These are phyloP conservation scores for Pseudocercospora fijiensis DNA, from an alignment of 2,329 filamentous ascomycete genomes.

Conservation along the genomic window DNA sequence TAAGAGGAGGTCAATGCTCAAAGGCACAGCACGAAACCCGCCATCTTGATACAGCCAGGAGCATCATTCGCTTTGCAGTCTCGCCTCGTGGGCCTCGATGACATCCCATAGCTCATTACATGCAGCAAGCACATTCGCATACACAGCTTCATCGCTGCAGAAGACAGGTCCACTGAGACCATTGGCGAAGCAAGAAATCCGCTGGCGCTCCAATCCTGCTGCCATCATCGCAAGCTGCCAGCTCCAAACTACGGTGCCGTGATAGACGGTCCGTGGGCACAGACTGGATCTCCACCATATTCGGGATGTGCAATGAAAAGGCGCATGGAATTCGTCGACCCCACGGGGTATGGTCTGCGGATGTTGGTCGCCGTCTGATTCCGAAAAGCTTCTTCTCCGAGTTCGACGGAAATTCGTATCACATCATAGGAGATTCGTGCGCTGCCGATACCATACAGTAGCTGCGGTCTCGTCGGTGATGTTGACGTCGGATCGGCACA, in stretches of 20 bases:
- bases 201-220: slow-evolving; percentile 57
- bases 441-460: slow-evolving; percentile 61
- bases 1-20: slow-evolving; percentile 54
- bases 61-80: slow-evolving; percentile 62
- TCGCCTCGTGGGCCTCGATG: slow-evolving; percentile 56
- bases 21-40: slow-evolving; percentile 50
- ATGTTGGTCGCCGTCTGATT: slow-evolving; percentile 60
- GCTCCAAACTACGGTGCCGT: slow-evolving; percentile 64
- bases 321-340: slow-evolving; percentile 57
- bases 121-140: slow-evolving; percentile 45
- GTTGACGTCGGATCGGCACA: background rate
- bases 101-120: slow-evolving; percentile 61
- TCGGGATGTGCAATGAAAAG: slow-evolving; percentile 63
- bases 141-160: slow-evolving; percentile 49
- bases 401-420: slow-evolving; percentile 48
- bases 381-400: slow-evolving; percentile 48
- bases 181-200: slow-evolving; percentile 51
- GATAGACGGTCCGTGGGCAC: slow-evolving; percentile 55
- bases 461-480: slow-evolving; percentile 59
- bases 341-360: slow-evolving; percentile 58
- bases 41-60: slow-evolving; percentile 57
- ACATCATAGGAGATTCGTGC: slow-evolving; percentile 65
- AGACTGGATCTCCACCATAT: slow-evolving; percentile 49
- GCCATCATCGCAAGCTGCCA: slow-evolving; percentile 67
- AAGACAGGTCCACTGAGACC: slow-evolving; percentile 46